Evolutionary conservation across 352 stramenopile genomes (phyloP).

Genomic region (Pelagophyceae sp.): DNA sequence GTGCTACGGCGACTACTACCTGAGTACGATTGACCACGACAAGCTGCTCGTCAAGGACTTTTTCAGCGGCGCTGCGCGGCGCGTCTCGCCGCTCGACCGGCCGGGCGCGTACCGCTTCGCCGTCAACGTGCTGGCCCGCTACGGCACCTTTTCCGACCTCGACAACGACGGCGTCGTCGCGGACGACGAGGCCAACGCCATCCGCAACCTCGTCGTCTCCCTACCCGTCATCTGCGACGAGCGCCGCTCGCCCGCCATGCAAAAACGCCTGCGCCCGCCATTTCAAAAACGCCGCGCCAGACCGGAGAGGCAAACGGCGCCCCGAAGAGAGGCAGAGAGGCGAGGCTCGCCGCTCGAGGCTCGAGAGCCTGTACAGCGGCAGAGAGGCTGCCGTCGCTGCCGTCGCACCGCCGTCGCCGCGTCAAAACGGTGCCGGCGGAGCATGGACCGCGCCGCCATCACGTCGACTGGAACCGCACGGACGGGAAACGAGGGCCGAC

Average conservation of each 20-base stretch:
- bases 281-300: too few species aligned
- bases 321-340: too few species aligned
- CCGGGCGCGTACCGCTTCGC: neutral
- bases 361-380: too few species aligned
- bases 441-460: too few species aligned
- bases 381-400: too few species aligned
- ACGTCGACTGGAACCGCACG: too few species aligned
- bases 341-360: too few species aligned
- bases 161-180: neutral
- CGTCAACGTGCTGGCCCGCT: neutral
- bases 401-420: too few species aligned
- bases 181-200: neutral
- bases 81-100: neutral
- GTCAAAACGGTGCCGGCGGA: too few species aligned
- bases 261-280: too few species aligned
- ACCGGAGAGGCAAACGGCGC: too few species aligned
- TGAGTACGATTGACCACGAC: neutral
- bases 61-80: neutral
- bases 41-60: neutral
- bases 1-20: neutral
- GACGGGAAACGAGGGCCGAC: too few species aligned
- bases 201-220: neutral
- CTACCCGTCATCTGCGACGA: constrained; percentile 1
- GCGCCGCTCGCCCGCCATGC: neutral
- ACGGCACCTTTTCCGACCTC: neutral